phyloP scores from a whole-genome alignment of 2,329 filamentous ascomycete species.

The Cytospora mali region DNA sequence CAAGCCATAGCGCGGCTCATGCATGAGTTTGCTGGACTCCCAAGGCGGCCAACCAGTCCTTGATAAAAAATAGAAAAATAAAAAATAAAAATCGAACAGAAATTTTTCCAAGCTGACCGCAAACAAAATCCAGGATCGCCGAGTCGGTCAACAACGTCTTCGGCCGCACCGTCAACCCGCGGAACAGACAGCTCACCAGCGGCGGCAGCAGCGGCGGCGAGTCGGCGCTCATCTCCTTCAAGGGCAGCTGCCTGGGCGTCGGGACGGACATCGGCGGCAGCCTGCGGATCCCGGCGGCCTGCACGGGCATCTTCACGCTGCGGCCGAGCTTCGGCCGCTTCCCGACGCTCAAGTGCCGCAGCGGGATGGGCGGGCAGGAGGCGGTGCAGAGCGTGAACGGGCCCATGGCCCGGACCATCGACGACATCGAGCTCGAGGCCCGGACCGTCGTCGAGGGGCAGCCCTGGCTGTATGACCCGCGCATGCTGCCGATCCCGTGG shows the following conservation, averaged over 20 bases:
- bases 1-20: too few relatives aligned
- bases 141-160: conserved; percentile 68
- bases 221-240: conserved; percentile 61
- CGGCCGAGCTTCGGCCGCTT: conserved; percentile 62
- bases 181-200: conserved; percentile 59
- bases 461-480: conserved; percentile 61
- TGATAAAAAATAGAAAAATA: conserved; percentile 45
- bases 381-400: conserved; percentile 66
- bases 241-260: conserved; percentile 62
- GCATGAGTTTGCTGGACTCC: too few relatives aligned
- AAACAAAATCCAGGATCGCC: conserved; percentile 42
- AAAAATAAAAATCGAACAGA: too few relatives aligned
- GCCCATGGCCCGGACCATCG: conserved; percentile 59
- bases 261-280: conserved; percentile 66
- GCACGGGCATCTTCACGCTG: conserved; percentile 60
- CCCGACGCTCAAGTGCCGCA: conserved; percentile 55
- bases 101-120: too few relatives aligned
- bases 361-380: conserved; percentile 66
- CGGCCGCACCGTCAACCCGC: conserved; percentile 64
- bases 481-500: conserved; percentile 63
- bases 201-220: conserved; percentile 72
- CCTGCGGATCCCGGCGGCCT: conserved; percentile 56
- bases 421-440: conserved; percentile 59
- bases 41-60: not conserved
- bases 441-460: conserved; percentile 51